These are phyloP conservation scores for Bondarzewia mesenterica DNA, from an alignment of 1,284 basidiomycete species.

Conservation along the genomic window DNA sequence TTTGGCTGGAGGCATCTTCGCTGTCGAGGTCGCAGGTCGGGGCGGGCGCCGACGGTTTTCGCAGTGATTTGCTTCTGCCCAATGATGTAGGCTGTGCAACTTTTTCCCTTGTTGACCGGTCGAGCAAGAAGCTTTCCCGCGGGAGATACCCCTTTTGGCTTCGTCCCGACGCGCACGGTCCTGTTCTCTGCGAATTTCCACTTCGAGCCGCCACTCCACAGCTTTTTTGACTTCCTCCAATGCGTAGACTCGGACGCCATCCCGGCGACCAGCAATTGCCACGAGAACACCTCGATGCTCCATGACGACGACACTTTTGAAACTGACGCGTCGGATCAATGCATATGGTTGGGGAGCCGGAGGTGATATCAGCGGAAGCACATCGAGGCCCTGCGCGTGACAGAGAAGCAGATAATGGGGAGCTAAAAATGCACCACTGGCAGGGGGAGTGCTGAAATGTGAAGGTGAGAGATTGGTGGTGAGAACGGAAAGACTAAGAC, in stretches of 20 bases:
- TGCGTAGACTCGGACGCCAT: slow-evolving; percentile 79
- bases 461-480: slow-evolving; percentile 63
- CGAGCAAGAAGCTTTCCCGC: slow-evolving; percentile 18
- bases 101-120: slow-evolving; percentile 36
- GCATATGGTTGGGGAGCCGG: slow-evolving; percentile 70
- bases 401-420: slow-evolving; percentile 78
- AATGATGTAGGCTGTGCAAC: slow-evolving; percentile 12
- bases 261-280: slow-evolving; percentile 73
- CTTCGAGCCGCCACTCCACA: slow-evolving; percentile 77
- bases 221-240: slow-evolving; percentile 75
- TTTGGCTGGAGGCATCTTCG: neutral
- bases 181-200: slow-evolving; percentile 65
- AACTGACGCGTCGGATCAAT: slow-evolving; percentile 67
- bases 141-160: slow-evolving; percentile 37
- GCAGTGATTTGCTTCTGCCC: slow-evolving; percentile 12
- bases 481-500: slow-evolving; percentile 57
- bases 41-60: slow-evolving; percentile 5
- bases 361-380: slow-evolving; percentile 63
- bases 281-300: slow-evolving; percentile 79
- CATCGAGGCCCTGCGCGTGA: slow-evolving; percentile 75
- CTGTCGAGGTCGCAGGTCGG: slow-evolving; percentile 1
- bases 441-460: slow-evolving; percentile 68
- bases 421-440: slow-evolving; percentile 66
- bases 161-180: slow-evolving; percentile 60
- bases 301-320: slow-evolving; percentile 82